Evolutionary conservation across 306 rosid genomes (phyloP), one percentile per base, ranked within the genome.

Genomic region (Medicago arabica): DNA sequence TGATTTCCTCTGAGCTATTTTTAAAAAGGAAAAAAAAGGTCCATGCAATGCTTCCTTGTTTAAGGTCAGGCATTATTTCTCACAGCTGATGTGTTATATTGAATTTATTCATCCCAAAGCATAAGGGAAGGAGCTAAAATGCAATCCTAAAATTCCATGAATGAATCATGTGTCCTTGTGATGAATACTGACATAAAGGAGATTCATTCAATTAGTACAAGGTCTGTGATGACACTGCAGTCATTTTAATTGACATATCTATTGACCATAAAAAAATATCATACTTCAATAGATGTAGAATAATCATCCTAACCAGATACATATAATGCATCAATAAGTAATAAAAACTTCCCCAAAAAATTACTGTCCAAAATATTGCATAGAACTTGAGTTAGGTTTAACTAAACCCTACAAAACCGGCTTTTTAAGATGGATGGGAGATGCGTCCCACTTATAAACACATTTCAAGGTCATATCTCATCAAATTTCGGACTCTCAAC

Each of bases 31-130:
- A 18, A 38, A 17, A 43, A 59, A 9, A 38, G 0, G 39, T 74
- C 14, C 40, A 25, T 39, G 59, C 28, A 74, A 50, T 82, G 55
- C 15, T 57, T 77, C 60, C 38, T 67, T 57, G 60, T 66, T 72
- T 58, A 18, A 65, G 38, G 31, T 59, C 16, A 23, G 58, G 75
- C 67, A 49, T 57, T 57, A 72, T 50, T 64, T 21, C 46, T 51
- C 41, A 4, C 31, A 55, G 14, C 6, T 19, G 14, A 46, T 9
- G 10, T 40, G 31, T 60, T 39, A 62, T 17, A n/a, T 40, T 60
- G 73, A 53, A 62, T 19, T 74, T 40, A 11, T 40, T 41, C 53
- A 61, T 63, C 77, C 72, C 19, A 40, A 17, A 17, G 44, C 19
- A 50, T 53, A 28, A 39, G 51, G 75, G 18, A 59, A 68, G 0